Conservation (phyloP, 768 basidiomycete genomes). For the Ramaria rubella region DNA sequence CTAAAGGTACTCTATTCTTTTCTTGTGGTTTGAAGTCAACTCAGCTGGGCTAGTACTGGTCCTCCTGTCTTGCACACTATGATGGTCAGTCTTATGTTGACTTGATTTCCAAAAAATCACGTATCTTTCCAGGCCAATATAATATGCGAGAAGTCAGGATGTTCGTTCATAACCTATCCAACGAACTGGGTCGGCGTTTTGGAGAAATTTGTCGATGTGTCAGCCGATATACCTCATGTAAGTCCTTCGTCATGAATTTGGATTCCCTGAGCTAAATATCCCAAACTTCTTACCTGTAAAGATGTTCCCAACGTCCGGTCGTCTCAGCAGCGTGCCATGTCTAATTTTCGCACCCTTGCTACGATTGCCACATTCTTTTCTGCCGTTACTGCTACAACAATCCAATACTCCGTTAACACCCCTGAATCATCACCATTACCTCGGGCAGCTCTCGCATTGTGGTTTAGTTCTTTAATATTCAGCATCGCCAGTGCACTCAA, state of each 20-base stretch:
- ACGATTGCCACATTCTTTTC: slow-evolving; percentile 3
- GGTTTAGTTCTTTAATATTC: slow-evolving; percentile 1
- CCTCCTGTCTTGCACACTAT: not conserved
- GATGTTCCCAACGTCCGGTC: not conserved
- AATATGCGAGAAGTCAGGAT: not conserved
- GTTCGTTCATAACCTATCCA: not conserved
- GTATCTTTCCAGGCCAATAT: not conserved
- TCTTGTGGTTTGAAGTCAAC: not conserved
- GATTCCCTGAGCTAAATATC: not conserved
- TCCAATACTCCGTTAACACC: not conserved
- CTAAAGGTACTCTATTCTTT: not conserved
- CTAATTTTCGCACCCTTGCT: not conserved
- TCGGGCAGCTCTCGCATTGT: not conserved
- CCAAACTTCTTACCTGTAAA: not conserved
- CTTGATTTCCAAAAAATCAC: no score
- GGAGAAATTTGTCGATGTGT: not conserved
- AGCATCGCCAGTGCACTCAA: slow-evolving; percentile 2
- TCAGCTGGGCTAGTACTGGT: not conserved
- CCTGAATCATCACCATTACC: not conserved
- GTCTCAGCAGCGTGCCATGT: not conserved
- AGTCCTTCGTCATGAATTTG: not conserved
- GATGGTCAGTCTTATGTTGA: no score
- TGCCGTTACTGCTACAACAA: not conserved
- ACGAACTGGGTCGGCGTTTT: not conserved
- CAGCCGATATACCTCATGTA: not conserved